phyloP scores from a whole-genome alignment of 495 filamentous ascomycete species.

The Penicillium waksmanii region DNA sequence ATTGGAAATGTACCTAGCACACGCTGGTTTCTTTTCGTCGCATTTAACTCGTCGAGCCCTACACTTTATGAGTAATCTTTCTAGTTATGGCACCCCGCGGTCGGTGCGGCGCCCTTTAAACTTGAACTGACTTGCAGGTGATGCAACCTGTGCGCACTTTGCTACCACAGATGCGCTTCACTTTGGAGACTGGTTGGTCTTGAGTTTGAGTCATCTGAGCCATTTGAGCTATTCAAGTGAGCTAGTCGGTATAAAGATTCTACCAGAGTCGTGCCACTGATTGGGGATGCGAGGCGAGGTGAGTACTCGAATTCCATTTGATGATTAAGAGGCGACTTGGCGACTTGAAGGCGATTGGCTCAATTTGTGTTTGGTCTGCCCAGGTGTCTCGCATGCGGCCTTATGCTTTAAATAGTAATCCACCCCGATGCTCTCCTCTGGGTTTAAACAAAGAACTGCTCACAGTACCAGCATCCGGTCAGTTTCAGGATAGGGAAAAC shows the following conservation, averaged over 20 bases:
- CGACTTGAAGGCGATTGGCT: background rate
- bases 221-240: background rate
- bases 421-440: background rate
- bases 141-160: conserved; percentile 35
- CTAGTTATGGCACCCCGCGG: background rate
- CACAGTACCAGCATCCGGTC: background rate
- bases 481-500: background rate
- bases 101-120: background rate
- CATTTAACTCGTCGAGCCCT: conserved; percentile 33
- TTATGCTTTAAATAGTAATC: background rate
- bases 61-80: background rate
- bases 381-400: background rate
- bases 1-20: conserved; percentile 11
- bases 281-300: background rate
- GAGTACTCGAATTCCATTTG: background rate
- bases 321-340: background rate
- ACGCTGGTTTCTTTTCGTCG: conserved; percentile 33
- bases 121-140: conserved; percentile 35
- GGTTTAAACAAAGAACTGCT: background rate
- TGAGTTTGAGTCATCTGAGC: background rate
- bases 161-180: background rate
- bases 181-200: background rate
- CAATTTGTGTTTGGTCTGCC: background rate
- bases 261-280: background rate
- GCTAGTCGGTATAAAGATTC: background rate